These are phyloP conservation scores for Starmerella potacharoeniae DNA, from an alignment of 805 yeast genomes.

Conservation along the genomic window DNA sequence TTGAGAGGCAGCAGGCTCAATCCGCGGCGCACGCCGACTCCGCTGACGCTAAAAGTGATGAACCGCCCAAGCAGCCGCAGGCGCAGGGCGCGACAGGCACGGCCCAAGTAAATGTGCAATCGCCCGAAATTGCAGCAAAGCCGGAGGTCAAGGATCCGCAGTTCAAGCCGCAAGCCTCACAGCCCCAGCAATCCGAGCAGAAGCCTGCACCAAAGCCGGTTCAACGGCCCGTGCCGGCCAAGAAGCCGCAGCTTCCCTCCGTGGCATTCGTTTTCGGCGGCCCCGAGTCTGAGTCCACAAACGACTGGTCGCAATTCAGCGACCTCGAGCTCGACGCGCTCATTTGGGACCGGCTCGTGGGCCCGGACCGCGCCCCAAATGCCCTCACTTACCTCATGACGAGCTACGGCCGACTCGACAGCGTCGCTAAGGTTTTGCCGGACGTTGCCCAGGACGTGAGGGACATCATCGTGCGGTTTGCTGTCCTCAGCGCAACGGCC, in stretches of 20 bases:
- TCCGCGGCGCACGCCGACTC: not conserved
- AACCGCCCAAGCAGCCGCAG: not conserved
- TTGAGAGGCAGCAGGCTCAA: not conserved
- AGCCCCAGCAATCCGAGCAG: not conserved
- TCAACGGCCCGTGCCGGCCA: not conserved
- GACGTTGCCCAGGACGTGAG: slow-evolving; percentile 8
- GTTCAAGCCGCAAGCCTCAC: not conserved
- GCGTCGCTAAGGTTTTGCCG: not conserved
- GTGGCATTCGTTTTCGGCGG: slow-evolving; percentile 3
- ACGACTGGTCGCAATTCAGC: not conserved
- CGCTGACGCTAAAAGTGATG: not conserved
- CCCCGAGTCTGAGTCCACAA: not conserved
- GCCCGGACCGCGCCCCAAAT: not conserved
- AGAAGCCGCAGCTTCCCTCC: not conserved
- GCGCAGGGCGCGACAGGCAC: not conserved
- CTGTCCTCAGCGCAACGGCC: slow-evolving; percentile 19
- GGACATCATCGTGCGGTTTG: slow-evolving; percentile 11
- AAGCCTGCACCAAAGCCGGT: not conserved
- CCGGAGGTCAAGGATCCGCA: not conserved
- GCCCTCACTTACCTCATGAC: slow-evolving; percentile 11
- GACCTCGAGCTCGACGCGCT: slow-evolving; percentile 1
- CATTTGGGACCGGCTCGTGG: not conserved
- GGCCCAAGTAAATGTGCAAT: not conserved
- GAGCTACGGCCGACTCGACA: slow-evolving; percentile 11
- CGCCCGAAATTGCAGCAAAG: not conserved